Evolutionary conservation across 2,329 filamentous ascomycete species (phyloP), one percentile per base, ranked within the genome.

Genomic region (Trichophyton rubrum): DNA sequence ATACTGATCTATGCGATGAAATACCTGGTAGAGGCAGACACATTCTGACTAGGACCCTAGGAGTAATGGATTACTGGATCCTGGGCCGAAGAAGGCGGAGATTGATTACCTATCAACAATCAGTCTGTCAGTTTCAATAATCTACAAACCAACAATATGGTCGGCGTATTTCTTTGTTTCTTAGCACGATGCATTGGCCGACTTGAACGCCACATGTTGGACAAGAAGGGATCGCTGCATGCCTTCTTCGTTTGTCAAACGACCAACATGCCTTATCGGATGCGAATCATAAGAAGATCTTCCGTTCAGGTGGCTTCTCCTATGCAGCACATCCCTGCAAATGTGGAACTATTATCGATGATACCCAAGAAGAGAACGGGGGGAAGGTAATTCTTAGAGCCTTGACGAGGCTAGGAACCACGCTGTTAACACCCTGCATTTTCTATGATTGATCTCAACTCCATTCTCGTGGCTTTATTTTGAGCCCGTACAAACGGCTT

Each of bases 181-280:
- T 51, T 7, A 13, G 4, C 20, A 17, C 33, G 27, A 55, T 55
- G 8, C 7, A 35, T 35, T 27, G 24, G 51, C 13, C 33, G 24
- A 35, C 33, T 55, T n/a, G 27, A 55, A 30, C 51, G 51, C 51
- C 51, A 55, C 51, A 55, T 27, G 51, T 55, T 27, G 51, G 51
- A 55, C 51, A 55, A 9, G 24, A 53, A n/a, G 15, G 51, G 51
- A 35, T 24, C 20, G 51, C 30, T 27, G 51, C 27, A 35, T 35
- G 13, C 7, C 27, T 53, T 11, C 33, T n/a, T 13, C 27, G 51
- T 55, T 55, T 55, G 51, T 33, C 51, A 55, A 55, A 55, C 51
- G 51, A 55, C 15, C 27, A 27, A 27, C 22, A 33, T 6, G 1
- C 51, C 13, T 17, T 33, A 27, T n/a, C 13, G 27, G 22, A 51